phyloP scores from a whole-genome alignment of 2,329 filamentous ascomycete genomes.

The Colletotrichum horii region DNA sequence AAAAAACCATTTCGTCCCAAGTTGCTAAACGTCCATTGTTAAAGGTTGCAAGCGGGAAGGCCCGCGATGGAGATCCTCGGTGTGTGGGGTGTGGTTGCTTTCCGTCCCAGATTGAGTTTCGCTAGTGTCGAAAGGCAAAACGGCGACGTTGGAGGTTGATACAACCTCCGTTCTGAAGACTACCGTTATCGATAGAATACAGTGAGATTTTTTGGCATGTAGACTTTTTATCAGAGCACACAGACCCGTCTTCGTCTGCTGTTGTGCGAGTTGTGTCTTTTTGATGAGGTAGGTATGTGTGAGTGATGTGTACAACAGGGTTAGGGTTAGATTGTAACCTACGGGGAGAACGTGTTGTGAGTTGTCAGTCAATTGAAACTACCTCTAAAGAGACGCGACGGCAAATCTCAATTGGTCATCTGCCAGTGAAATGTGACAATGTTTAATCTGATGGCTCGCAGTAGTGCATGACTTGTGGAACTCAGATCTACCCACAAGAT shows the following conservation, averaged over 20 bases:
- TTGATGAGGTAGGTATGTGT: too few relatives aligned
- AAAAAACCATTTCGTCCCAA: background rate
- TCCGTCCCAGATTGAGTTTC: background rate
- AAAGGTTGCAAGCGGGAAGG: background rate
- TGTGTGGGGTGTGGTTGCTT: background rate
- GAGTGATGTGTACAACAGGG: background rate
- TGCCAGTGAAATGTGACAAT: background rate
- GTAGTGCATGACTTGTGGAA: background rate
- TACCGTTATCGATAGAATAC: too few relatives aligned
- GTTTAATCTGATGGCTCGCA: background rate
- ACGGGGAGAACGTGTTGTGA: too few relatives aligned
- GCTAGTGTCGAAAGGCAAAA: background rate
- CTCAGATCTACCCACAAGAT: background rate
- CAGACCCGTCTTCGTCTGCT: too few relatives aligned
- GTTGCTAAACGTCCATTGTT: background rate
- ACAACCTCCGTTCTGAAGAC: background rate
- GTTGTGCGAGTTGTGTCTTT: too few relatives aligned
- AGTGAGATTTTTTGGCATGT: background rate
- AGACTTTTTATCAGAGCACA: too few relatives aligned
- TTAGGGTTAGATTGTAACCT: background rate
- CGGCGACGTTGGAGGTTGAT: background rate
- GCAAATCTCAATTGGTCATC: fast-evolving
- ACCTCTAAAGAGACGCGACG: background rate
- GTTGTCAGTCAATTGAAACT: background rate
- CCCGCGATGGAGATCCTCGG: background rate